phyloP scores from a whole-genome alignment of 2,329 filamentous ascomycete genomes.

The Amylocarpus encephaloides region DNA sequence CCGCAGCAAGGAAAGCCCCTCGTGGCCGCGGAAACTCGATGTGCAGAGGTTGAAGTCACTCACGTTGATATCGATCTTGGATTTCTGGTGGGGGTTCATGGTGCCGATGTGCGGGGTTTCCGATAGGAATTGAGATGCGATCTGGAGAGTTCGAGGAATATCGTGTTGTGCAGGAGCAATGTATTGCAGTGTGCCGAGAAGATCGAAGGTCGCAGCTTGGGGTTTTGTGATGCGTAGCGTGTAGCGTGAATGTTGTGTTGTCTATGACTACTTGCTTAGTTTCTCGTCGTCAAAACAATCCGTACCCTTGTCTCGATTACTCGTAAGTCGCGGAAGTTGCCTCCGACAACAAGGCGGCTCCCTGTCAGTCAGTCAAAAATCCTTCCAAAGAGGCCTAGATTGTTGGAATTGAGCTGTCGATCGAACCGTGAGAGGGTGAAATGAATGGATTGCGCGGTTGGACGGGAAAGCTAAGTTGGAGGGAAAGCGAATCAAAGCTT shows the following conservation, averaged over 20 bases:
- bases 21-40: neutral
- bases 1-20: neutral
- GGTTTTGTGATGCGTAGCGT: conserved; percentile 1
- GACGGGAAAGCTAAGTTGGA: too few species aligned
- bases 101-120: conserved; percentile 27
- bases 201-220: conserved; percentile 8
- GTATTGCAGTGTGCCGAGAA: neutral
- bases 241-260: conserved; percentile 6
- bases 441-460: too few species aligned
- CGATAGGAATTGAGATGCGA: neutral
- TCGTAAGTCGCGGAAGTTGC: neutral
- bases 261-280: conserved; percentile 5
- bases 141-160: neutral
- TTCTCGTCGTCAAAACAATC: conserved; percentile 13
- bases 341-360: neutral
- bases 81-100: conserved; percentile 97
- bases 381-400: too few species aligned
- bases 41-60: conserved; percentile 36
- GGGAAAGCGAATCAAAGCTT: too few species aligned
- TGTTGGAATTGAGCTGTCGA: too few species aligned
- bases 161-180: neutral
- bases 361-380: neutral
- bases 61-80: conserved; percentile 95
- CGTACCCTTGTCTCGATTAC: conserved; percentile 4
- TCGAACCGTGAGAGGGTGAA: too few species aligned